Percentiles rank a stretch among this genome's conserved stretches.
Conservation (phyloP, 208 protist species). For the Trypanosoma avium region DNA sequence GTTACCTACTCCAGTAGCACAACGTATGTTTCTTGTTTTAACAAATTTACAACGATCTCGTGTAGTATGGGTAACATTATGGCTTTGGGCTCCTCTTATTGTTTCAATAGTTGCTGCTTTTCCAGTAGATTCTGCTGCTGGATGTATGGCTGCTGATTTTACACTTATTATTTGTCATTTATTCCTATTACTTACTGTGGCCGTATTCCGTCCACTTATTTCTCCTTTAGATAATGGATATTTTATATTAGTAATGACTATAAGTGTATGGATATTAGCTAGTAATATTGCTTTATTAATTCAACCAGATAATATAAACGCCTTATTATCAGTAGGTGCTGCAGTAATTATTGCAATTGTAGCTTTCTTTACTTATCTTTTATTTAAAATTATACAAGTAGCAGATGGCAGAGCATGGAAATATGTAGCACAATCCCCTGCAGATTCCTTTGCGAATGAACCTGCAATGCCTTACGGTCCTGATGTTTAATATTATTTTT, state of each 20-base stretch:
- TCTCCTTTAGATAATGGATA: conserved; percentile 9
- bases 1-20: neutral
- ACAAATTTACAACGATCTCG: neutral
- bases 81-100: conserved; percentile 8
- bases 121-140: neutral
- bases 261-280: neutral
- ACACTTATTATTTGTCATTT: conserved; percentile 2
- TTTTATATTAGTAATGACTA: neutral
- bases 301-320: neutral
- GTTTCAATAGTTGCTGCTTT: neutral
- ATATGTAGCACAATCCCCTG: too few relatives aligned
- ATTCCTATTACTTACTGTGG: neutral
- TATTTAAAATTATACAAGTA: neutral
- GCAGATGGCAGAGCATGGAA: neutral
- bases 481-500: too few relatives aligned
- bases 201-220: conserved; percentile 1
- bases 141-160: neutral
- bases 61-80: conserved; percentile 4
- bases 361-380: neutral
- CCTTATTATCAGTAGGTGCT: neutral
- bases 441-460: too few relatives aligned
- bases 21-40: conserved; percentile 1
- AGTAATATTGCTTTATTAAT: neutral
- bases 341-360: conserved; percentile 2
- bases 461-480: too few relatives aligned